phyloP scores from a whole-genome alignment of 1,284 basidiomycete species.

The Papiliotrema laurentii region DNA sequence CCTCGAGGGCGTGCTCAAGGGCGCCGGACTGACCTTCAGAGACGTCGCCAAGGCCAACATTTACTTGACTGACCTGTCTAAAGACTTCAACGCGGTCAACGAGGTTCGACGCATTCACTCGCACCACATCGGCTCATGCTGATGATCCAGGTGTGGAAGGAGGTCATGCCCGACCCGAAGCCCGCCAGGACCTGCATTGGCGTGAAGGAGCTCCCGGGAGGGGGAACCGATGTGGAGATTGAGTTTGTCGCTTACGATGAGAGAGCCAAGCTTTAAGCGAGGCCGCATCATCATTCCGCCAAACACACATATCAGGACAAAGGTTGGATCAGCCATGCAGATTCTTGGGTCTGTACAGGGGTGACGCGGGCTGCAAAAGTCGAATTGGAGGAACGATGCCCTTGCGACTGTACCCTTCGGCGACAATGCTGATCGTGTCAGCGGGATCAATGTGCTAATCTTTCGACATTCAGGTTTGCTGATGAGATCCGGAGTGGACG shows the following conservation, averaged over 20 bases:
- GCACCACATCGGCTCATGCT: not conserved
- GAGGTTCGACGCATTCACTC: conserved; percentile 18
- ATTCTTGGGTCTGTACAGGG: too few species aligned
- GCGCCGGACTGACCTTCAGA: conserved; percentile 27
- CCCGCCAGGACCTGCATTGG: conserved; percentile 65
- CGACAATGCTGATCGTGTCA: too few species aligned
- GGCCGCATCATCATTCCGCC: too few species aligned
- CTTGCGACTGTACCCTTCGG: too few species aligned
- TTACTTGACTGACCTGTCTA: conserved; percentile 37
- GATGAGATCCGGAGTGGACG: too few species aligned
- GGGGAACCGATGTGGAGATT: conserved; percentile 60
- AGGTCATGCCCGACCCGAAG: conserved; percentile 48
- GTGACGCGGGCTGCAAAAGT: too few species aligned
- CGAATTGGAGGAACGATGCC: too few species aligned
- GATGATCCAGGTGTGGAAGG: conserved; percentile 29
- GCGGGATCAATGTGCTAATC: too few species aligned
- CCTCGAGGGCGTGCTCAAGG: conserved; percentile 37
- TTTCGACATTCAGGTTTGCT: too few species aligned
- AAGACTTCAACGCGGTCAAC: conserved; percentile 38
- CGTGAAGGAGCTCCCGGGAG: conserved; percentile 57
- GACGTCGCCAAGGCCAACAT: conserved; percentile 43
- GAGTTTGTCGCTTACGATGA: conserved; percentile 57
- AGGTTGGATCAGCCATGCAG: too few species aligned
- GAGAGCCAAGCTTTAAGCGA: conserved; percentile 4
- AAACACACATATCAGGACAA: too few species aligned